Percentiles rank a stretch among this genome's conserved stretches.
Evolutionary conservation across 805 yeast species (phyloP).

Genomic region (Candida hungchunana): DNA sequence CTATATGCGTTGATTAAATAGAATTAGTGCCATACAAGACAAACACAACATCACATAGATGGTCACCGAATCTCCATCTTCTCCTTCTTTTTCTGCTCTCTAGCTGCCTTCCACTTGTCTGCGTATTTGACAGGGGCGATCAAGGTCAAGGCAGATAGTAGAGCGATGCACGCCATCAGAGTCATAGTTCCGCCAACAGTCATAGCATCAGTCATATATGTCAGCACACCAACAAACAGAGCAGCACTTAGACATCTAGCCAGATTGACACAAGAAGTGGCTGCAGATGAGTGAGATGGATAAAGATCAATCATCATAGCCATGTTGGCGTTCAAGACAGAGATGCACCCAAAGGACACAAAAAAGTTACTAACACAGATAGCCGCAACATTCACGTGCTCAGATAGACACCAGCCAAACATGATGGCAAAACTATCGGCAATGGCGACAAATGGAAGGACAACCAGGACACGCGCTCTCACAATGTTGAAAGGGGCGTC

Average conservation of each 20-base stretch:
- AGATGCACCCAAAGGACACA: conserved; percentile 54
- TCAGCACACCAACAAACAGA: conserved; percentile 62
- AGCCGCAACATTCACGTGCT: conserved; percentile 8
- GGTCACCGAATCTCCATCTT: too few relatives aligned
- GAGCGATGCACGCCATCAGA: conserved; percentile 51
- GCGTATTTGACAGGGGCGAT: conserved; percentile 30
- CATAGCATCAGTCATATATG: conserved; percentile 53
- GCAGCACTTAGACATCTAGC: conserved; percentile 71
- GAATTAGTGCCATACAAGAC: too few relatives aligned
- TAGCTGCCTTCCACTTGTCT: conserved; percentile 24
- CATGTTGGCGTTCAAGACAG: conserved; percentile 51
- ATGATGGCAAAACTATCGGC: conserved; percentile 40
- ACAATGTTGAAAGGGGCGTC: conserved; percentile 46
- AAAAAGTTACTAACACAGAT: conserved; percentile 49
- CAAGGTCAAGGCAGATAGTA: conserved; percentile 23
- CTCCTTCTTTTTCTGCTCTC: conserved; percentile 13
- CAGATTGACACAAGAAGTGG: conserved; percentile 69
- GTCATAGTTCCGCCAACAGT: conserved; percentile 76
- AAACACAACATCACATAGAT: too few relatives aligned
- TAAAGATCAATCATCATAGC: conserved; percentile 72
- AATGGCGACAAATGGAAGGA: conserved; percentile 39
- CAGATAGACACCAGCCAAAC: conserved; percentile 74
- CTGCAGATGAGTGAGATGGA: conserved; percentile 68
- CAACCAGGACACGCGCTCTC: conserved; percentile 47
- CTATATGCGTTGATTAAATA: too few relatives aligned